phyloP scores from a whole-genome alignment of 169 alveolate genomes.

The Ichthyophthirius multifiliis region DNA sequence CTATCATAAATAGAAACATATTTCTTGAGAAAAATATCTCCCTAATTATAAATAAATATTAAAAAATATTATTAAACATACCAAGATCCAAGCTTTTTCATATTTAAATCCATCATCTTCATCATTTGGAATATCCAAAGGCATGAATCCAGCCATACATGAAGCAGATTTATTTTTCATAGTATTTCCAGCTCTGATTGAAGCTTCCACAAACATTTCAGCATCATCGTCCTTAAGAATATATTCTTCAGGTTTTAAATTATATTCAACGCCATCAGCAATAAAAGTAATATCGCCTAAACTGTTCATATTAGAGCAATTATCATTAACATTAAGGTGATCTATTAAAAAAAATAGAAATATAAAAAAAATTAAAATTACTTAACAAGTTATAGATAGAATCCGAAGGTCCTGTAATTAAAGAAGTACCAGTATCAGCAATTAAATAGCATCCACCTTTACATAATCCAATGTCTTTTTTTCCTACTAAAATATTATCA shows the following conservation, averaged over 20 bases:
- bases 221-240: constrained; percentile 31
- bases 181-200: constrained; percentile 10
- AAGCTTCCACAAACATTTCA: constrained; percentile 7
- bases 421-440: constrained; percentile 63
- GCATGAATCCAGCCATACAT: constrained; percentile 45
- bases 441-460: constrained; percentile 41
- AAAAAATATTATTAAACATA: not conserved
- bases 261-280: constrained; percentile 32
- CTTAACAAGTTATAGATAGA: constrained; percentile 23
- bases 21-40: constrained; percentile 51
- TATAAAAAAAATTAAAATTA: not conserved
- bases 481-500: constrained; percentile 36
- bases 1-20: constrained; percentile 56
- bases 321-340: constrained; percentile 12
- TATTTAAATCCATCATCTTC: too few relatives aligned
- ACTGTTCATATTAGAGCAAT: constrained; percentile 26
- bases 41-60: not conserved
- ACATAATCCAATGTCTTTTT: constrained; percentile 36
- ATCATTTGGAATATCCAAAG: constrained; percentile 44
- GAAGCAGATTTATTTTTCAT: constrained; percentile 30
- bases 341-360: not conserved
- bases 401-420: constrained; percentile 49
- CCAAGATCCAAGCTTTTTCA: constrained; percentile 47
- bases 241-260: constrained; percentile 34
- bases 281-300: constrained; percentile 32